Evolutionary conservation across 495 filamentous ascomycete species (phyloP), one percentile per base, ranked within the genome.

Genomic region (Hypoxylon rickii): DNA sequence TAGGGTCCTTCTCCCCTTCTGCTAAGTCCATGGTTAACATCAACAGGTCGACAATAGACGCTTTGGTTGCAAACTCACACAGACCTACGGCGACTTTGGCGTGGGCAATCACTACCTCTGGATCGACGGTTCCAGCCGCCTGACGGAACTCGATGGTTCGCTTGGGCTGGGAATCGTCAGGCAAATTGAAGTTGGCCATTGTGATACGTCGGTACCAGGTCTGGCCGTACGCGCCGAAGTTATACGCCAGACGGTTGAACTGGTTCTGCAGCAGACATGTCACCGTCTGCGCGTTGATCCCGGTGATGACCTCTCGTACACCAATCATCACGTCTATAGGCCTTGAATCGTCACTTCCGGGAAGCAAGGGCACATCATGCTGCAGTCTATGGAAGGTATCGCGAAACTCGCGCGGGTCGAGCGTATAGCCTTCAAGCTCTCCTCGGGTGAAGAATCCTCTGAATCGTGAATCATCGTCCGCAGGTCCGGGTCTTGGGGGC

Each of bases 61-160:
- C 7, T 1, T 10, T 12, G 13, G 31, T 17, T 0, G 60, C 60
- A 2, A 4, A 63, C 1, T 58, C 53, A 20, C 31, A 38, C 17
- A 63, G 3, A 0, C 44, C 15, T 0, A 53, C 48, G 0, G 15
- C 37, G 13, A 63, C 29, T 1, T 37, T 49, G 0, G 31, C 21
- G 8, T 54, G 39, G 2, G 54, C 48, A 8, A 58, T 15, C 11
- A 58, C 40, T n/a, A 53, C 44, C 2, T 63, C 60, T 1, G 54
- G 2, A 7, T 58, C 17, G 4, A 58, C 15, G 3, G 54, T 58
- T 3, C 60, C 52, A 1, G 54, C 24, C 2, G 60, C 6, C 24
- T 63, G 60, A 2, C 60, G 49, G 16, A 58, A 63, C 29, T 63
- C 60, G 16, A 63, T 34, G 0, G 60, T 63, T 3, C 60, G 48